Evolutionary conservation across 2,329 filamentous ascomycete species (phyloP), one percentile per base, ranked within the genome.

Genomic region (Scortechinia acanthostroma): DNA sequence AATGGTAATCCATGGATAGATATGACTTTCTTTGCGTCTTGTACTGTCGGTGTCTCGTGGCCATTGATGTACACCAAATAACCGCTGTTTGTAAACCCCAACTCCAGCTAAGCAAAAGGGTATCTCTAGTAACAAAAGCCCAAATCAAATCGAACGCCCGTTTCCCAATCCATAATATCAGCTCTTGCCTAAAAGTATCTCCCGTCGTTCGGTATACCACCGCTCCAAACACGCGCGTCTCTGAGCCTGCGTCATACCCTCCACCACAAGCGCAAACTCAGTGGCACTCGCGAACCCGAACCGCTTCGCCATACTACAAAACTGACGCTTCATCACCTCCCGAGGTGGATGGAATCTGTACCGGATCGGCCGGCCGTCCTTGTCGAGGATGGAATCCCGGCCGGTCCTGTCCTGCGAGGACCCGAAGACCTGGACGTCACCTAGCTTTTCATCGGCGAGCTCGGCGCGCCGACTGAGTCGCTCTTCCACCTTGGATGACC

Each of bases 401-500:
- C 14, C 14, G 17, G 35, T 13, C 14, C 20, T 19, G 17, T 40
- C 35, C 20, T 40, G 10, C 13, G 17, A 40, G 17, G 35, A 19
- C 6, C 6, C 10, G 20, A 40, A 40, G 13, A 40, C 35, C 14
- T 40, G 14, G 14, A 17, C 35, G 20, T 40, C 20, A 19, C 13
- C 10, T 10, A n/a, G 10, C 10, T 10, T 10, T 47, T 73, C 73
- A 3, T 70, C 73, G 0, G 70, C 69, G 55, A 83, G 72, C 56
- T 85, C 80, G 3, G 91, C 93, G 35, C 79, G 80, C 17, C 83
- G 82, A 42, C 86, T 91, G 3, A 98, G 76, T 47, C 84, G 79
- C 50, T 87, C 85, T 64, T 98, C 93, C n/a, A 96, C 77, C 53
- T 86, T 88, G n/a, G 86, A 93, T 1, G 88, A 85, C 10, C 93